Percentiles rank a stretch among this genome's conserved stretches.
Conservation (phyloP, 2,329 filamentous ascomycete species). For the Alternaria hordeiaustralica region DNA sequence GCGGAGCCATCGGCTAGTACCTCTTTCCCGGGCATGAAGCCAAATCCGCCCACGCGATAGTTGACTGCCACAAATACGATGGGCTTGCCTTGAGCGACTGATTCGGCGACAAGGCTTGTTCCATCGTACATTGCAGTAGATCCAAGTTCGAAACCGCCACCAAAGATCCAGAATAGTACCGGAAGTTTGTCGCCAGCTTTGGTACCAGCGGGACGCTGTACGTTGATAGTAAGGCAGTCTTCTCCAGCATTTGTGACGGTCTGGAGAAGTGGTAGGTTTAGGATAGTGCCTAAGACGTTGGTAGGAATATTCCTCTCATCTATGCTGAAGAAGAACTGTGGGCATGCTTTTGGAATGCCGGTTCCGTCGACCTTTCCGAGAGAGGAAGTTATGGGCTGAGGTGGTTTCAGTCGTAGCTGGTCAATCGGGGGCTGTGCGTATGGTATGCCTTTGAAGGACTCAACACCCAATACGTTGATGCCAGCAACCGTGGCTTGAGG, state of each 20-base stretch:
- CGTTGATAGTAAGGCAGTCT: conserved; percentile 54
- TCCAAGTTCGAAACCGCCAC: conserved; percentile 51
- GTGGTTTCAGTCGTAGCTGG: conserved; percentile 71
- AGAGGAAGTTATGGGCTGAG: conserved; percentile 63
- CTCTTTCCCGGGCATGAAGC: conserved; percentile 74
- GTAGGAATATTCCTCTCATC: conserved; percentile 44
- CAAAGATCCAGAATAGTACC: conserved; percentile 58
- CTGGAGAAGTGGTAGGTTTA: conserved; percentile 51
- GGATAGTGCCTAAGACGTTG: conserved; percentile 47
- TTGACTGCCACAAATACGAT: conserved; percentile 80
- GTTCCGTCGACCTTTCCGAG: conserved; percentile 69
- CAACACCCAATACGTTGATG: conserved; percentile 56
- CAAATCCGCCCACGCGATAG: conserved; percentile 77
- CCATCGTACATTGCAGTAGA: conserved; percentile 52
- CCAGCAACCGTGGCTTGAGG: conserved; percentile 63
- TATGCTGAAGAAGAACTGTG: conserved; percentile 71
- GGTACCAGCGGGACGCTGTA: conserved; percentile 50
- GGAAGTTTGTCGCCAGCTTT: conserved; percentile 50
- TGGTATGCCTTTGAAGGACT: conserved; percentile 76
- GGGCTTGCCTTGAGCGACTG: conserved; percentile 62
- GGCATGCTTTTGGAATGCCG: conserved; percentile 66
- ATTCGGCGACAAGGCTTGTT: conserved; percentile 48
- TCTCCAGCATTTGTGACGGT: conserved; percentile 46
- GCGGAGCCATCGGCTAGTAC: conserved; percentile 69
- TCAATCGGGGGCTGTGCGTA: conserved; percentile 75